These are phyloP conservation scores for Colletotrichum sp. DNA, from an alignment of 2,329 filamentous ascomycete species.

Conservation along the genomic window DNA sequence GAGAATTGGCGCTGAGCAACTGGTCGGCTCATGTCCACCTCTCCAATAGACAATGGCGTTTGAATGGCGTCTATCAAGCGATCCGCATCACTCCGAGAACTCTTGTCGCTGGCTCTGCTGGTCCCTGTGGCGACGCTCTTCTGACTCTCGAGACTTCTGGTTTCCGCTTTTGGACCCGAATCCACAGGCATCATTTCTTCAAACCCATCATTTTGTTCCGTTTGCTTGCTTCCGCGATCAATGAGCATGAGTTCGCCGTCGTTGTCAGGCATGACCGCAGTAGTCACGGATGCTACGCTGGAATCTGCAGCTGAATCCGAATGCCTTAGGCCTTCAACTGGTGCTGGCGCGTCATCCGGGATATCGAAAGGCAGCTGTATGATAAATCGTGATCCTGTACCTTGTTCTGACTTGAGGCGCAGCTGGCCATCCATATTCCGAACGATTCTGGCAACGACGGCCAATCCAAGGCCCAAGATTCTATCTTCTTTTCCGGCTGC, in stretches of 20 bases:
- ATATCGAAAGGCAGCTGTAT: constrained; percentile 79
- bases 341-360: constrained; percentile 43
- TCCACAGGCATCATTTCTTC: background rate
- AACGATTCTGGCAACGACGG: constrained; percentile 83
- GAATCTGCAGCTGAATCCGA: constrained; percentile 25
- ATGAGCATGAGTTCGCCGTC: constrained; percentile 68
- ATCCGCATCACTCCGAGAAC: constrained; percentile 68
- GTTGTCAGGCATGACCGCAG: constrained; percentile 31
- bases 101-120: constrained; percentile 49
- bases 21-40: background rate
- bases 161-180: constrained; percentile 17
- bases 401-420: constrained; percentile 81
- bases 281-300: constrained; percentile 34
- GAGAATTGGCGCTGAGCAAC: constrained; percentile 24
- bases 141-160: constrained; percentile 35
- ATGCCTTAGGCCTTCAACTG: constrained; percentile 15
- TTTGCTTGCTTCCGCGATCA: constrained; percentile 43
- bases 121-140: constrained; percentile 39
- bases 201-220: background rate
- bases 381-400: constrained; percentile 82
- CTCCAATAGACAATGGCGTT: constrained; percentile 52
- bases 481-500: constrained; percentile 34
- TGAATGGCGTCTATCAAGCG: constrained; percentile 75
- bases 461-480: constrained; percentile 81
- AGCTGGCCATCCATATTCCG: constrained; percentile 92